phyloP scores from a whole-genome alignment of 2,329 filamentous ascomycete species.

The Trichophaea hybrida region DNA sequence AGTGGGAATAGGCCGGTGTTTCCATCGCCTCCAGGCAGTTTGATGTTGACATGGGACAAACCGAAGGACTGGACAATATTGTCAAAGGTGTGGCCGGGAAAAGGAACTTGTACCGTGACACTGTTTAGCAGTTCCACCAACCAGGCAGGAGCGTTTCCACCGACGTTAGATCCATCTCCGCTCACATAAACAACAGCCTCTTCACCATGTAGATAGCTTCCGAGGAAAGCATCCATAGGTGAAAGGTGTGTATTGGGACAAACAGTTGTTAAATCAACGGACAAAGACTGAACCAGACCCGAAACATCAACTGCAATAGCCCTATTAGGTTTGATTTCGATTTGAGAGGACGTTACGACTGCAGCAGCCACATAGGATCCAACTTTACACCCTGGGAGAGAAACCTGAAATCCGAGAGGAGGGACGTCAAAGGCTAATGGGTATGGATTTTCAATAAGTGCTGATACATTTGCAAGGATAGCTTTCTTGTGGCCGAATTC shows the following conservation, averaged over 20 bases:
- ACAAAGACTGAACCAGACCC: conserved; percentile 58
- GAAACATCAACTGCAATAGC: conserved; percentile 55
- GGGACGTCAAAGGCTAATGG: conserved; percentile 65
- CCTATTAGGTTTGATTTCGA: conserved; percentile 53
- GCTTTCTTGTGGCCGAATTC: conserved; percentile 43
- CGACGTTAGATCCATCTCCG: conserved; percentile 50
- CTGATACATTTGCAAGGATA: conserved; percentile 65
- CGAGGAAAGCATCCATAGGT: conserved; percentile 68
- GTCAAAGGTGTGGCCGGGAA: conserved; percentile 68
- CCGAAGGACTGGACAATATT: conserved; percentile 79
- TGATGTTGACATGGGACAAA: conserved; percentile 71
- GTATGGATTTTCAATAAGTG: conserved; percentile 60
- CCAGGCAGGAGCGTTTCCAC: conserved; percentile 58
- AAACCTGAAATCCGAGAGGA: conserved; percentile 65
- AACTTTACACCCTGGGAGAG: conserved; percentile 66
- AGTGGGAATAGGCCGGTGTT: conserved; percentile 59
- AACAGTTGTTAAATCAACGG: conserved; percentile 52
- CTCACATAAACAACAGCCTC: conserved; percentile 69
- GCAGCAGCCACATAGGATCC: conserved; percentile 65
- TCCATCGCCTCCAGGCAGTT: conserved; percentile 64
- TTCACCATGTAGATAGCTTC: conserved; percentile 66
- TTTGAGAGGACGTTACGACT: conserved; percentile 51
- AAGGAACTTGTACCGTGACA: conserved; percentile 68
- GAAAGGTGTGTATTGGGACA: conserved; percentile 69
- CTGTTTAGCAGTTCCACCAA: conserved; percentile 64